A percentile compares a stretch with the other conserved stretches of the same genome.
These are phyloP conservation scores for Fomitopsis pinicola DNA, from an alignment of 1,284 basidiomycete species.

Conservation along the genomic window DNA sequence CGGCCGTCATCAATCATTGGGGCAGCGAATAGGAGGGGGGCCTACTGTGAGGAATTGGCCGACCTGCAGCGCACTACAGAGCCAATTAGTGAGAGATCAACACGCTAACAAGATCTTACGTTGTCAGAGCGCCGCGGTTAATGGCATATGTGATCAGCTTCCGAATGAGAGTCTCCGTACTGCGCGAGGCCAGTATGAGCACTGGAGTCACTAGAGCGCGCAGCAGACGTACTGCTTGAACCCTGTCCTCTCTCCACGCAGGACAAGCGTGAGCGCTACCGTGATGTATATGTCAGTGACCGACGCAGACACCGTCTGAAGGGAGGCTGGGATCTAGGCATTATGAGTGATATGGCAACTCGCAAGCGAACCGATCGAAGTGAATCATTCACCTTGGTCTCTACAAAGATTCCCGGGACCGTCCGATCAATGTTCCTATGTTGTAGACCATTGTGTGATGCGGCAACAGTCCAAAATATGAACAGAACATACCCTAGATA, in stretches of 20 bases:
- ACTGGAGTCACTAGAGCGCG: no score
- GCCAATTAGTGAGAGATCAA: not conserved
- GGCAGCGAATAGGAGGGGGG: not conserved
- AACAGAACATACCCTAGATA: not conserved
- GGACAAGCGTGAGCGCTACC: not conserved
- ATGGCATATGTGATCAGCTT: constrained; percentile 3
- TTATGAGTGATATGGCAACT: not conserved
- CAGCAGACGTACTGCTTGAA: constrained; percentile 1
- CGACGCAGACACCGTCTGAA: not conserved
- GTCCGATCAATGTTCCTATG: not conserved
- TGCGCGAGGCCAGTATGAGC: not conserved
- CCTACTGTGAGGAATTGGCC: not conserved
- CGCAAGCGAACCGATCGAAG: not conserved
- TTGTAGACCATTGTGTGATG: not conserved
- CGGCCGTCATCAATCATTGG: not conserved
- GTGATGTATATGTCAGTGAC: constrained; percentile 5
- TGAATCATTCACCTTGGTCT: not conserved
- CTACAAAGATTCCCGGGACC: not conserved
- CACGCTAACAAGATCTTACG: not conserved
- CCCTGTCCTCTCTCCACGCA: not conserved
- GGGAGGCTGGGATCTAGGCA: not conserved
- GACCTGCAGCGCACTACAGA: not conserved
- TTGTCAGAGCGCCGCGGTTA: constrained; percentile 1
- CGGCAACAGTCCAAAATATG: not conserved
- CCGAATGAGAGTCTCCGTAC: constrained; percentile 2